Evolutionary conservation across 1,139 yeast genomes (phyloP), one percentile per base, ranked within the genome.

Genomic region (Saccharomyces pastorianus): DNA sequence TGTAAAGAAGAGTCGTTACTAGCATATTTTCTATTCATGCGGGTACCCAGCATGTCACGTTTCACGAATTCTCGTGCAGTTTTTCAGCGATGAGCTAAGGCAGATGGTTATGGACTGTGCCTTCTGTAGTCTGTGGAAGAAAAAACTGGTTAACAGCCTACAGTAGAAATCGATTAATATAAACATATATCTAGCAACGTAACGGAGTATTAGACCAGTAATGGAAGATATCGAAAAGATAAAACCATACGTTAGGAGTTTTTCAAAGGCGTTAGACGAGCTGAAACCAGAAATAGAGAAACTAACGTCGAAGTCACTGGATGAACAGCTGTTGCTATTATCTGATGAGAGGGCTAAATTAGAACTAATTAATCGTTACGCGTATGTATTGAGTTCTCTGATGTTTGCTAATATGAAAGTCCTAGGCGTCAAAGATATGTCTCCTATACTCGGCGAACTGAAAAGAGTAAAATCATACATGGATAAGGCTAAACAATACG

Each of bases 381-480:
- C 66, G 1, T 68, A 68, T 52, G 58, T 66, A 4, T 53, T 68
- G 50, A 61, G 66, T 34, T 67, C 71, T 1, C 55, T 68, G 48
- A 57, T 67, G 54, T 68, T 67, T 50, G 58, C 65, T 2, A 61
- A 64, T 53, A 62, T 64, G 64, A 68, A 68, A 54, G 53, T 68
- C 9, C 53, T 61, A 23, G 58, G 59, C 27, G 59, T 57, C n/a
- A 64, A 63, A 44, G 66, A 67, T 34, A 50, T 64, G 55, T 46
- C 56, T 58, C 82, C 85, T 0, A 79, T 89, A 5, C 81, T 83
- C 83, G 74, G 75, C 27, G 96, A 90, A 67, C 74, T 90, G 52
- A 76, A 75, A 25, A 75, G 95, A 58, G 84, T 90, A 46, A 86
- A 85, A 67, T 68, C 76, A 14, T 85, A 84, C 62, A 85, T 88